Percentiles rank a stretch among this genome's conserved stretches.
Evolutionary conservation across 2,329 filamentous ascomycete species (phyloP).

Genomic region (Catunica adiposa): DNA sequence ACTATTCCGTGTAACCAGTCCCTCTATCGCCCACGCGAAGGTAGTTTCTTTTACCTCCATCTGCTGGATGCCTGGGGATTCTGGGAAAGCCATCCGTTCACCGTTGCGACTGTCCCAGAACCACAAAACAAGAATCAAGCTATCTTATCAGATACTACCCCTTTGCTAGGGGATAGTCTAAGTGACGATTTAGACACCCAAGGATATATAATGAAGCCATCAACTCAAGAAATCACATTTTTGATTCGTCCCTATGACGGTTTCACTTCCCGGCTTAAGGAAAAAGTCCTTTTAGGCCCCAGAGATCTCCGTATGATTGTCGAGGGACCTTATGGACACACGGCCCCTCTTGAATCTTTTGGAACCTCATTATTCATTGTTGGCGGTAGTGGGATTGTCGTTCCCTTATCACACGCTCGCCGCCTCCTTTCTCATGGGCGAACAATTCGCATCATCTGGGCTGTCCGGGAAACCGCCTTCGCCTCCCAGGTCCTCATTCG

Average conservation of each 20-base stretch:
- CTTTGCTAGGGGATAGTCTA: conserved; percentile 18
- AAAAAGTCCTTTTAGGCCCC: conserved; percentile 18
- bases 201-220: background rate
- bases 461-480: conserved; percentile 26
- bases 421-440: conserved; percentile 17
- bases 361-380: conserved; percentile 27
- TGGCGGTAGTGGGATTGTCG: conserved; percentile 30
- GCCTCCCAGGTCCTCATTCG: conserved; percentile 22
- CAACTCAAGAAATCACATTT: conserved; percentile 24
- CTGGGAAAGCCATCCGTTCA: conserved; percentile 37
- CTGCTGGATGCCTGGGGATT: conserved; percentile 24
- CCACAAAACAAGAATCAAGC: conserved; percentile 10
- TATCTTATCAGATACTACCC: conserved; percentile 20
- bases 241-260: conserved; percentile 31
- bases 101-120: conserved; percentile 23
- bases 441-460: conserved; percentile 26
- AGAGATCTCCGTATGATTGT: conserved; percentile 23
- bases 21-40: conserved; percentile 23
- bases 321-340: conserved; percentile 30
- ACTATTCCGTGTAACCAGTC: conserved; percentile 22
- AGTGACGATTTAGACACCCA: conserved; percentile 8
- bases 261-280: conserved; percentile 25
- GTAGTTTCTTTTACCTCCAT: conserved; percentile 31
- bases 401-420: conserved; percentile 25
- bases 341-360: conserved; percentile 24